Percentiles rank a stretch among this genome's conserved stretches.
These are phyloP conservation scores for Umbelopsis ramanniana DNA, from an alignment of 192 early-diverging fungal genomes.

Conservation along the genomic window DNA sequence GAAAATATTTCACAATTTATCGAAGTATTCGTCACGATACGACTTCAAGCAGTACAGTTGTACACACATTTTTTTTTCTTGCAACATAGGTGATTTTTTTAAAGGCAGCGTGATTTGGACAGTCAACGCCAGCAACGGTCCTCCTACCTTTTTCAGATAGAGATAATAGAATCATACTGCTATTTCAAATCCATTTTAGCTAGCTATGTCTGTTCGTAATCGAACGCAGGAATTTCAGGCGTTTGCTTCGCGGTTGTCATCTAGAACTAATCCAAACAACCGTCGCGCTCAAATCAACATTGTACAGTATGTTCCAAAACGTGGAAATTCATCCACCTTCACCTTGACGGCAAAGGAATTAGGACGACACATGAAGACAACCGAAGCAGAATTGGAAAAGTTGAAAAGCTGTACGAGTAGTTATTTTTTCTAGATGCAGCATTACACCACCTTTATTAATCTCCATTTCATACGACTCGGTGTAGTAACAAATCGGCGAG, in stretches of 20 bases:
- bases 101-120: too few relatives aligned
- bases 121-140: too few relatives aligned
- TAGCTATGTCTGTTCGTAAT: conserved; percentile 2
- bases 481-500: conserved; percentile 86
- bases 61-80: too few relatives aligned
- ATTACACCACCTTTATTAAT: neutral
- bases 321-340: conserved; percentile 71
- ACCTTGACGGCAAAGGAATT: conserved; percentile 82
- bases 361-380: conserved; percentile 85
- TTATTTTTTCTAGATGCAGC: neutral
- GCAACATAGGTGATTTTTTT: too few relatives aligned
- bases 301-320: conserved; percentile 19
- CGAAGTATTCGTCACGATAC: too few relatives aligned
- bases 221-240: conserved; percentile 17
- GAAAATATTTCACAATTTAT: too few relatives aligned
- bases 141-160: too few relatives aligned
- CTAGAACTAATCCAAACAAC: conserved; percentile 5
- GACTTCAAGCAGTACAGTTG: too few relatives aligned
- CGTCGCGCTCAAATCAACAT: conserved; percentile 35
- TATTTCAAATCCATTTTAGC: neutral
- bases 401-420: conserved; percentile 68
- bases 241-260: neutral
- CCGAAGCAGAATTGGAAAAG: conserved; percentile 81
- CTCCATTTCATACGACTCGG: too few relatives aligned
- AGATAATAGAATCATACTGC: too few relatives aligned